phyloP scores from a whole-genome alignment of 192 early-diverging fungal genomes.

The Rhizophagus clarus region DNA sequence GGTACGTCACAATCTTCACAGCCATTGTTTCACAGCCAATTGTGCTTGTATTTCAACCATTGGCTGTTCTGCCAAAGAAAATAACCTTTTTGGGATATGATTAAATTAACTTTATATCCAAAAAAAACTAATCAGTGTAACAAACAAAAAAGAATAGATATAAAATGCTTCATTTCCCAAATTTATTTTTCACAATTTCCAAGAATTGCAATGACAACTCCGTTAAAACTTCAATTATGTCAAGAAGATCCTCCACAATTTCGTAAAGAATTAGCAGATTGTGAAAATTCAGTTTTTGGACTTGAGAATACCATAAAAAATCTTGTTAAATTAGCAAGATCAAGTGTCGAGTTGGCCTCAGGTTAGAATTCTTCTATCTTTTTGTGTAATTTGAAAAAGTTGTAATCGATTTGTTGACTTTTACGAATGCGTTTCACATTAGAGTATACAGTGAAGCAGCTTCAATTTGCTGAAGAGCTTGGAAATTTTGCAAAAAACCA shows the following conservation, averaged over 20 bases:
- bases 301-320: conserved; percentile 56
- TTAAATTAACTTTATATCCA: too few relatives aligned
- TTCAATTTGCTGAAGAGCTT: conserved; percentile 57
- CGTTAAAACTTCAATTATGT: conserved; percentile 40
- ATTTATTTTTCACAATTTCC: background rate
- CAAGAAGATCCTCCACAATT: conserved; percentile 62
- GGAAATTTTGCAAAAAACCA: conserved; percentile 51
- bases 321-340: conserved; percentile 54
- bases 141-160: too few relatives aligned
- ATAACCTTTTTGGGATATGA: too few relatives aligned
- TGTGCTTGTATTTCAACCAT: background rate
- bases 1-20: background rate
- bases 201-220: conserved; percentile 22
- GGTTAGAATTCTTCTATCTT: conserved; percentile 33
- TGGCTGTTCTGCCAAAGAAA: too few relatives aligned
- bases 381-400: background rate
- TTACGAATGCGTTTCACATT: background rate
- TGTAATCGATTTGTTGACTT: background rate
- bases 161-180: background rate
- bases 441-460: conserved; percentile 55
- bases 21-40: background rate
- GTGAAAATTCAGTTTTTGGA: conserved; percentile 54
- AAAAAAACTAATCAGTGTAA: too few relatives aligned
- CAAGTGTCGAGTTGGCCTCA: conserved; percentile 54
- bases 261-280: conserved; percentile 50